Base-by-base conservation (phyloP, 2,329 filamentous ascomycete genomes). In the Trematosphaeria pertusa region DNA sequence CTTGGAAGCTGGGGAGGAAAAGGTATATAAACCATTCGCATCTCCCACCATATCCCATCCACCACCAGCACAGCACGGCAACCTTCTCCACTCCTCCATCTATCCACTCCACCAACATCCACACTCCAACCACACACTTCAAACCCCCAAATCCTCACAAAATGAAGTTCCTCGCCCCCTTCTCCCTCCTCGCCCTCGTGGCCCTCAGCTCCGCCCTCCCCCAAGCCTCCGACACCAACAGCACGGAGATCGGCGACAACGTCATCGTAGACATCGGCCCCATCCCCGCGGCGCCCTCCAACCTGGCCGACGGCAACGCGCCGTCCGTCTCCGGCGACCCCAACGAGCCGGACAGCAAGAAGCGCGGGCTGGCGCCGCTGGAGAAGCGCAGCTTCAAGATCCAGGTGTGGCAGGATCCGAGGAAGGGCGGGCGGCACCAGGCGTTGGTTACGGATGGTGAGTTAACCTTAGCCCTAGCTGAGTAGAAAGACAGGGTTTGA, bases 161-260 rank as follows among this genome's bases (percentile, higher is more conserved):
- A 21, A 37, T 37, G 34, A 37, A 22, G 34, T 37, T 37, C 34
- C 18, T 37, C 34, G 18, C 34, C 15, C 17, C 34, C 6, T 8
- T 37, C 19, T 19, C 15, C 19, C 18, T 37, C 9, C 6, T 14
- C 15, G 14, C 34, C 14, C 34, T 37, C 34, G 11, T 20, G 14
- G 34, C 34, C 19, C 6, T 37, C 15, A 18, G 9, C 7, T 7
- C 34, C 8, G 34, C 34, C 15, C 34, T 37, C 34, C 34, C 34
- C 6, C 34, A 37, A 37, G 10, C 12, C 34, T 20, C 15, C 19
- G 15, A n/a, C n/a, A n/a, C n/a, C n/a, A n/a, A n/a, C n/a, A n/a
- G n/a, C n/a, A n/a, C n/a, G n/a, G n/a, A n/a, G n/a, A n/a, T n/a
- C n/a, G 8, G 14, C 9, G 19, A 22, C 18, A 37, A 37, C 34